phyloP scores from a whole-genome alignment of 2,329 filamentous ascomycete genomes.

The Cladophialophora carrionii region DNA sequence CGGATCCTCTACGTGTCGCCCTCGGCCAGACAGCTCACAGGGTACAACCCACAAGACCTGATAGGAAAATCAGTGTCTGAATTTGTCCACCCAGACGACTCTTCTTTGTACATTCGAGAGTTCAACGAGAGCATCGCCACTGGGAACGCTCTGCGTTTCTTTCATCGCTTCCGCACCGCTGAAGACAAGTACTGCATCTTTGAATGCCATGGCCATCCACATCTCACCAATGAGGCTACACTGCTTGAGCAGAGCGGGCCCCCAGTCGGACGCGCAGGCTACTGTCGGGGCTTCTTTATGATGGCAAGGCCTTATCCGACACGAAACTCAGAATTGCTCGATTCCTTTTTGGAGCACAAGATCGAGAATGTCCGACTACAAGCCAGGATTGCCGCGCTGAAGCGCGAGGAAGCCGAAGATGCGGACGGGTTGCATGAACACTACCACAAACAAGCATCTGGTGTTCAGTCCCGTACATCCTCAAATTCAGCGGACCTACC shows the following conservation, averaged over 20 bases:
- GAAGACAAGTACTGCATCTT: constrained; percentile 78
- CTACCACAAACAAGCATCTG: constrained; percentile 39
- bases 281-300: constrained; percentile 90
- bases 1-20: constrained; percentile 85
- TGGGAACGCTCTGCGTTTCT: constrained; percentile 77
- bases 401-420: constrained; percentile 82
- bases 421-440: constrained; percentile 62
- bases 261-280: constrained; percentile 66
- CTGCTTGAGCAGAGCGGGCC: constrained; percentile 53
- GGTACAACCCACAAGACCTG: constrained; percentile 72
- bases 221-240: constrained; percentile 70
- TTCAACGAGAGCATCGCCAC: constrained; percentile 86
- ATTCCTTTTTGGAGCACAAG: constrained; percentile 95
- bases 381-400: constrained; percentile 81
- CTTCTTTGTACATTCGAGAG: constrained; percentile 78
- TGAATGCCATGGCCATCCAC: constrained; percentile 89
- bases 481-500: constrained; percentile 33
- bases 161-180: constrained; percentile 78
- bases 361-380: constrained; percentile 89
- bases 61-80: constrained; percentile 76
- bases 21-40: constrained; percentile 73
- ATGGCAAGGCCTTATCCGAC: constrained; percentile 89
- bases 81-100: constrained; percentile 83
- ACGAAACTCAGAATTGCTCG: constrained; percentile 79
- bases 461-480: constrained; percentile 30